Percentiles rank a stretch among this genome's conserved stretches.
These are phyloP conservation scores for Pyrenochaeta sp. DNA, from an alignment of 2,329 filamentous ascomycete species.

Conservation along the genomic window DNA sequence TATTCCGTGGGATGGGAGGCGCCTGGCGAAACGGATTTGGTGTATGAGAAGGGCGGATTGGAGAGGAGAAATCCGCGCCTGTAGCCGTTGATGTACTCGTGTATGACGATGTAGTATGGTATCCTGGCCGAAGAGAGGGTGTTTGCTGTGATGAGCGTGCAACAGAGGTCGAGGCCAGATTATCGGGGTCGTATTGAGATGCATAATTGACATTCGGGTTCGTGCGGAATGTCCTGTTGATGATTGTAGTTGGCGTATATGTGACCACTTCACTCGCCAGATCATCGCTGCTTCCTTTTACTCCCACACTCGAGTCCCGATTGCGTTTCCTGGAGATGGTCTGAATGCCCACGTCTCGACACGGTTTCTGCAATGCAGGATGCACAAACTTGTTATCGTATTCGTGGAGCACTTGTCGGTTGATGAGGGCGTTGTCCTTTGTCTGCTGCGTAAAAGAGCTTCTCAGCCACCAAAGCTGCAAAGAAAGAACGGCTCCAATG, in stretches of 20 bases:
- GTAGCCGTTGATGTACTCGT: slow-evolving; percentile 49
- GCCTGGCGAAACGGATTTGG: slow-evolving; percentile 62
- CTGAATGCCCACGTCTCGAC: slow-evolving; percentile 82
- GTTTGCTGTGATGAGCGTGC: slow-evolving; percentile 31
- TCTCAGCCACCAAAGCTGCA: slow-evolving; percentile 78
- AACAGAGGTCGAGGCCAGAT: slow-evolving; percentile 32
- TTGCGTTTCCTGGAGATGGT: slow-evolving; percentile 57
- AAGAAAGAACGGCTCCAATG: slow-evolving; percentile 76
- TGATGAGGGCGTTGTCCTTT: slow-evolving; percentile 84
- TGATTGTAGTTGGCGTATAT: slow-evolving; percentile 67
- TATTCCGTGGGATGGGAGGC: slow-evolving; percentile 58
- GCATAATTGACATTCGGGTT: slow-evolving; percentile 85
- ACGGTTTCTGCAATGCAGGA: slow-evolving; percentile 82
- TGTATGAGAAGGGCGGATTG: slow-evolving; percentile 54
- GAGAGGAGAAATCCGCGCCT: slow-evolving; percentile 54
- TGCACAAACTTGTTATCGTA: slow-evolving; percentile 97
- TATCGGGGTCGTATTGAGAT: slow-evolving; percentile 75
- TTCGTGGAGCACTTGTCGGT: slow-evolving; percentile 91
- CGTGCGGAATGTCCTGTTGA: slow-evolving; percentile 78
- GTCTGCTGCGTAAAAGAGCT: slow-evolving; percentile 81
- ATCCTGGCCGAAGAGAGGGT: slow-evolving; percentile 31
- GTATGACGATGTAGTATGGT: slow-evolving; percentile 38
- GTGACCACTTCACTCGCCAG: slow-evolving; percentile 64
- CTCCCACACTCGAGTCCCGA: slow-evolving; percentile 49
- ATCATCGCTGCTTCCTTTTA: slow-evolving; percentile 52